phyloP scores from a whole-genome alignment of 768 basidiomycete genomes.

The Glaciozyma antarctica region DNA sequence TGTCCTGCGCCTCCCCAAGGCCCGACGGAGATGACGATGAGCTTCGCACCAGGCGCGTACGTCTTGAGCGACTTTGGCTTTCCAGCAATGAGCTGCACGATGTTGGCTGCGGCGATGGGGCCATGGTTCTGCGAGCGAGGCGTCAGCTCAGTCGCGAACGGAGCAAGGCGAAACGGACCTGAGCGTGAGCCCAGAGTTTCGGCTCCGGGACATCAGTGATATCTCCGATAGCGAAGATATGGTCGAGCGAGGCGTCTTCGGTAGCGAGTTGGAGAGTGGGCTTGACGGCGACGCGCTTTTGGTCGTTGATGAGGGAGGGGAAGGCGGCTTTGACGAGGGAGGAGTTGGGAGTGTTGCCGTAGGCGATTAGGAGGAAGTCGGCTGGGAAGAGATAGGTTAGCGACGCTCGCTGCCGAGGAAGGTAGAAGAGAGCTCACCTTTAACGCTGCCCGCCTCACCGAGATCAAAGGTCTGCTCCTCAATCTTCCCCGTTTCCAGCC shows the following conservation, averaged over 20 bases:
- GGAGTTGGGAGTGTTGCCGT: conserved; percentile 9
- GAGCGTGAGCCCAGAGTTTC: conserved; percentile 10
- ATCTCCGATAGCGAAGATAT: conserved; percentile 20
- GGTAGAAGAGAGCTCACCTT: conserved; percentile 1
- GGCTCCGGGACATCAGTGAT: conserved; percentile 10
- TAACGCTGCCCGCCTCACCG: conserved; percentile 1
- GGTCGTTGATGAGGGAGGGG: background rate
- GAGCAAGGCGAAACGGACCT: background rate
- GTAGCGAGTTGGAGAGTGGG: conserved; percentile 9
- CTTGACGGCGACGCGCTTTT: conserved; percentile 5
- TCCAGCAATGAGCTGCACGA: conserved; percentile 3
- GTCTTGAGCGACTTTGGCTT: background rate
- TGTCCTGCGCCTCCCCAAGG: conserved; percentile 18
- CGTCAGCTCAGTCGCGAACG: background rate
- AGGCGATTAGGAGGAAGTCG: conserved; percentile 26
- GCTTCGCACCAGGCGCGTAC: conserved; percentile 7
- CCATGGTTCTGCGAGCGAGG: conserved; percentile 8
- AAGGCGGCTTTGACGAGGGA: conserved; percentile 5
- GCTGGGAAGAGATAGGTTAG: background rate
- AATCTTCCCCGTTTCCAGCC: conserved; percentile 5
- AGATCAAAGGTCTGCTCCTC: conserved; percentile 5
- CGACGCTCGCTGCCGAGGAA: background rate
- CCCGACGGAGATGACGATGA: conserved; percentile 16
- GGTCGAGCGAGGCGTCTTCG: background rate
- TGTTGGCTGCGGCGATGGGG: conserved; percentile 7